A percentile compares a stretch with the other conserved stretches of the same genome.
Evolutionary conservation across 2,329 filamentous ascomycete species (phyloP).

Genomic region (Alternaria atra): DNA sequence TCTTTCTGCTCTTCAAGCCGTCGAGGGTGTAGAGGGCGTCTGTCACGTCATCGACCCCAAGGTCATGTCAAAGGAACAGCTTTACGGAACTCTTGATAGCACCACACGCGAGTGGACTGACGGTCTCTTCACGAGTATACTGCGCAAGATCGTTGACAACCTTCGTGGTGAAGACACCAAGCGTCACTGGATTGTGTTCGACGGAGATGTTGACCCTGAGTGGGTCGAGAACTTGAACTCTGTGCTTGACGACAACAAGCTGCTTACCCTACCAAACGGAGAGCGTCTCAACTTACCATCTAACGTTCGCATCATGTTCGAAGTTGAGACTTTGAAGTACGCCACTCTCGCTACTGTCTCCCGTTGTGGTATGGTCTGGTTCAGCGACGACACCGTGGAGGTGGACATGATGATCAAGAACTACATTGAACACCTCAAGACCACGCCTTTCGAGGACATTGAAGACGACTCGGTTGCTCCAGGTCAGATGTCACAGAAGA

Average conservation of each 20-base stretch:
- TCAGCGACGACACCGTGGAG: conserved; percentile 96
- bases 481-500: conserved; percentile 65
- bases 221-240: conserved; percentile 99
- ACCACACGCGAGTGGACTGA: conserved; percentile 99
- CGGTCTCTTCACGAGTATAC: conserved; percentile 94
- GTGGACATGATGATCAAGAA: conserved; percentile 91
- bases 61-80: conserved; percentile 98
- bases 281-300: conserved; percentile 93
- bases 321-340: conserved; percentile 97
- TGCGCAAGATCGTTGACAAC: conserved; percentile 98
- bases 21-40: conserved; percentile 91
- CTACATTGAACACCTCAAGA: conserved; percentile 84
- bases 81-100: conserved; percentile 94
- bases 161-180: conserved; percentile 96
- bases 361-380: conserved; percentile 99
- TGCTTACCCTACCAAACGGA: conserved; percentile 95
- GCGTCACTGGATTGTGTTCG: conserved; percentile 99
- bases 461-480: conserved; percentile 85
- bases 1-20: conserved; percentile 87
- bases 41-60: conserved; percentile 99
- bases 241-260: conserved; percentile 98
- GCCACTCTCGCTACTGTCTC: conserved; percentile 98
- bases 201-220: conserved; percentile 98
- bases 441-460: conserved; percentile 88
- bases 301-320: conserved; percentile 99